A percentile compares a stretch with the other conserved stretches of the same genome.
Evolutionary conservation across 1,284 basidiomycete genomes (phyloP).

Genomic region (Pascua guehoae): DNA sequence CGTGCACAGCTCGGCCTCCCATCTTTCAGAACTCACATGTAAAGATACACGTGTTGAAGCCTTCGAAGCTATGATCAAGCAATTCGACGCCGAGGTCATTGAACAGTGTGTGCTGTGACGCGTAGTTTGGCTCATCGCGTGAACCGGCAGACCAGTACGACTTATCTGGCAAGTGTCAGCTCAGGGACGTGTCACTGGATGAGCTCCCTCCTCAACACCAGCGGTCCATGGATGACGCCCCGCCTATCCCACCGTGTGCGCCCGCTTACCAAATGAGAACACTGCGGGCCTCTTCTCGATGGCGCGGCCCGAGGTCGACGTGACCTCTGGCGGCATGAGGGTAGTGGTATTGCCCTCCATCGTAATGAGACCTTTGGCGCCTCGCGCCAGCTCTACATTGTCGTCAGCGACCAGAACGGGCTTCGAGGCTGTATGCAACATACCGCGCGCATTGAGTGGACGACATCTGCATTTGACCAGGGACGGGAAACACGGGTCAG

Average conservation of each 20-base stretch:
- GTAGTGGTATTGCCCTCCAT: constrained; percentile 91
- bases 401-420: constrained; percentile 4
- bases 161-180: constrained; percentile 59
- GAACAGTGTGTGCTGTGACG: constrained; percentile 88
- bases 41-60: constrained; percentile 96
- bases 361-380: constrained; percentile 84
- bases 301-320: constrained; percentile 54
- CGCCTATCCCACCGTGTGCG: too few species aligned
- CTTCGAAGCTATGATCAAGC: constrained; percentile 89
- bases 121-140: constrained; percentile 80
- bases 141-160: constrained; percentile 91
- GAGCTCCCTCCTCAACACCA: not conserved
- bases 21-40: constrained; percentile 69
- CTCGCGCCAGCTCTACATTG: constrained; percentile 73
- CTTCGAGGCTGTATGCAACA: constrained; percentile 32
- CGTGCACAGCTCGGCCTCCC: not conserved
- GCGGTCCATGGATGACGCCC: too few species aligned
- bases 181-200: not conserved
- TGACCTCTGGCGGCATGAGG: constrained; percentile 74
- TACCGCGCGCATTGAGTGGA: constrained; percentile 87
- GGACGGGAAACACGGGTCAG: constrained; percentile 5
- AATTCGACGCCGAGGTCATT: constrained; percentile 92
- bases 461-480: constrained; percentile 61
- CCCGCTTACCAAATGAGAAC: constrained; percentile 66
- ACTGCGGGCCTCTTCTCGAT: constrained; percentile 81